Evolutionary conservation across 108 stramenopile species (phyloP), one percentile per base, ranked within the genome.

Genomic region (Cyclostephanos tholiformis): DNA sequence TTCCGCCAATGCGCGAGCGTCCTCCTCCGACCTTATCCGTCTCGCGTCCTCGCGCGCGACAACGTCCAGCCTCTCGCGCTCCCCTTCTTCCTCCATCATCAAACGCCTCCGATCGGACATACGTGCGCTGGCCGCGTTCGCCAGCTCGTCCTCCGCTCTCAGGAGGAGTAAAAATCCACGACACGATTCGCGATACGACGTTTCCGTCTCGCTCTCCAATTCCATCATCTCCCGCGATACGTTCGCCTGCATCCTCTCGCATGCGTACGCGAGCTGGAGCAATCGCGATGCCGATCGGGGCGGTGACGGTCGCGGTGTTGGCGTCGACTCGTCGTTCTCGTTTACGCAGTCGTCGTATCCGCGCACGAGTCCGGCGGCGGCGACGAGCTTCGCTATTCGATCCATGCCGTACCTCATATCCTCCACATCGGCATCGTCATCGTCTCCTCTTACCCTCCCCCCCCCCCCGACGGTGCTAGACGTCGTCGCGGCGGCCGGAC

Each of bases 311-410:
- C 17, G 59, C 30, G 38, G 36, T 26, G 38, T 39, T 6, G 29
- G 10, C 10, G 63, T n/a, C n/a, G n/a, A n/a, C n/a, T 0, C 29
- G 26, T 66, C 27, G 46, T 6, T 51, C 25, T 23, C 25, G 44
- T 16, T 10, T 13, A 8, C 39, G 49, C 19, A 25, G 1, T 29
- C 16, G 57, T 25, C 50, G 14, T 67, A 48, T 32, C 60, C 30
- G 7, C 57, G 59, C 44, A 61, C 60, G 27, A 46, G 68, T n/a
- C 44, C 46, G 10, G 82, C 82, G 36, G 82, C 82, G 32, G 38
- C 56, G 23, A 83, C 67, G 13, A 79, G 70, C 39, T 74, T 66
- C 55, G 75, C 77, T 30, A 83, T 78, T 10, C 82, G 72, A 65
- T 83, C 82, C 77, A 83, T 83, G 0, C 76, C 80, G 46, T 2